Evolutionary conservation across 2,329 filamentous ascomycete genomes (phyloP).

Genomic region (Metarhizium humberi): DNA sequence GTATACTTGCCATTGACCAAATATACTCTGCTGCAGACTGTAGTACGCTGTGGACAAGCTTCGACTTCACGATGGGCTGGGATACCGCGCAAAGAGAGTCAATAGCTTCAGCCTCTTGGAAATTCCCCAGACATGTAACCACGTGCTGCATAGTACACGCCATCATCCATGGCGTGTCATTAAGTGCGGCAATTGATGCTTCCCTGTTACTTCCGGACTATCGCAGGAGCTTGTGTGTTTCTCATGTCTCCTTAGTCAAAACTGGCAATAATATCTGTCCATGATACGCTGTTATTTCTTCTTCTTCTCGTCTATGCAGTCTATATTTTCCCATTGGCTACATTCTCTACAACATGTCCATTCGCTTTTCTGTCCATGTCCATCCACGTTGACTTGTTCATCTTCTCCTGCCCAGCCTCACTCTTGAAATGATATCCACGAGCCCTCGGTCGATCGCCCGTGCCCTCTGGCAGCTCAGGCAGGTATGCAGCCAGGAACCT

Average conservation of each 20-base stretch:
- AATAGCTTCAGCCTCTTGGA: too few relatives aligned
- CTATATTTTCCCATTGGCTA: not conserved
- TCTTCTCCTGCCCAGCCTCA: constrained; percentile 53
- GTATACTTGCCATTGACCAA: too few relatives aligned
- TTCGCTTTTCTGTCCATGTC: constrained; percentile 13
- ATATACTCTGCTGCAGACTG: too few relatives aligned
- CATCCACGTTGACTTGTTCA: constrained; percentile 60
- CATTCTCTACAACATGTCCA: not conserved
- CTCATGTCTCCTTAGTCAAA: not conserved
- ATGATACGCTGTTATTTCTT: not conserved
- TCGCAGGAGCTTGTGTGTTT: too few relatives aligned
- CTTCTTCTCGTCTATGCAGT: not conserved
- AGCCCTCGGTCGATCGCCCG: constrained; percentile 67
- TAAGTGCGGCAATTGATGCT: too few relatives aligned
- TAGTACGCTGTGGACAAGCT: too few relatives aligned
- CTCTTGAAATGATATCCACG: constrained; percentile 77
- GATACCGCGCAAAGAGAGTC: too few relatives aligned
- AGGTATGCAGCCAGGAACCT: constrained; percentile 52
- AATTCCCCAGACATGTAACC: too few relatives aligned
- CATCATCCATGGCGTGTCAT: too few relatives aligned
- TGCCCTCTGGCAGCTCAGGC: constrained; percentile 59
- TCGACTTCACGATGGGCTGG: too few relatives aligned
- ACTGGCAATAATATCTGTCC: not conserved
- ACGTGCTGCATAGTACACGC: too few relatives aligned
- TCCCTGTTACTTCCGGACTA: too few relatives aligned